phyloP scores from a whole-genome alignment of 306 rosid species.

The Vigna unguiculata region DNA sequence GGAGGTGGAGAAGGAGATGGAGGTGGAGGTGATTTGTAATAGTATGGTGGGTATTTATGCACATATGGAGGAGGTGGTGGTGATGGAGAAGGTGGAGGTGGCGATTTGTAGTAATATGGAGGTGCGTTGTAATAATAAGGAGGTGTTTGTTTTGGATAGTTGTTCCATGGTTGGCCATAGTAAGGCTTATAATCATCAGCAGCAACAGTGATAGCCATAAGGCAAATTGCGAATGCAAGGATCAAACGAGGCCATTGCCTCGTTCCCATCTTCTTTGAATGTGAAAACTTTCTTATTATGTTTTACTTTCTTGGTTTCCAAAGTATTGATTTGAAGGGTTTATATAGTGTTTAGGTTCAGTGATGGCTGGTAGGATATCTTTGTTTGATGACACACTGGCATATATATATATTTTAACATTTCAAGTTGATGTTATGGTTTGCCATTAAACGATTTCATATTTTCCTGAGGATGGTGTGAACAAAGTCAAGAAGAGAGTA shows the following conservation, averaged over 20 bases:
- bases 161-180: neutral
- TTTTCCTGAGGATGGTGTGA: neutral
- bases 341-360: slow-evolving; percentile 34
- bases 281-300: neutral
- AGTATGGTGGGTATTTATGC: neutral
- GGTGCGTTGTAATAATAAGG: slow-evolving; percentile 4
- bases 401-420: slow-evolving; percentile 1
- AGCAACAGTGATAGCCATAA: neutral
- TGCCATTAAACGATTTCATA: neutral
- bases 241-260: slow-evolving; percentile 29
- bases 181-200: neutral
- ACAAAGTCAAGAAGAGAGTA: slow-evolving; percentile 45
- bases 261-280: neutral
- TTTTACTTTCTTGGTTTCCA: neutral
- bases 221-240: slow-evolving; percentile 2
- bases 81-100: neutral
- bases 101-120: slow-evolving; percentile 5
- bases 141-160: neutral
- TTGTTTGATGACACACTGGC: neutral
- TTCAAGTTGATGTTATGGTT: slow-evolving; percentile 21
- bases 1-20: neutral
- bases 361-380: neutral
- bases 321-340: neutral
- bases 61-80: neutral
- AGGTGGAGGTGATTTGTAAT: neutral